These are phyloP conservation scores for Phytophthora tubulina DNA, from an alignment of 352 stramenopile genomes.

Conservation along the genomic window DNA sequence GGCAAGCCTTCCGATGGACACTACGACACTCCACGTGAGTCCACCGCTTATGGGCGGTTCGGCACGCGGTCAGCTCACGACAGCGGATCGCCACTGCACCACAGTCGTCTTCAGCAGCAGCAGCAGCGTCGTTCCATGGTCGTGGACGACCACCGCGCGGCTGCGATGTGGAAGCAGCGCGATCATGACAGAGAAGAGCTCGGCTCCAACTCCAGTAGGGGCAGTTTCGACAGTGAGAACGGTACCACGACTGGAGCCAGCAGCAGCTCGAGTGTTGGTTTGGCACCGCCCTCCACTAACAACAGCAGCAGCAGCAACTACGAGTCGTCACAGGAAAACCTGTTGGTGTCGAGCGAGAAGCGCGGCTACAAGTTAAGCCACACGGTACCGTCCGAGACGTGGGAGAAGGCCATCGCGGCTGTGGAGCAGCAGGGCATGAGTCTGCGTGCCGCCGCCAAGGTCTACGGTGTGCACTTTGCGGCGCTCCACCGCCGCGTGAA, in stretches of 20 bases:
- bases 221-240: conserved; percentile 33
- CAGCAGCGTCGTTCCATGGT: conserved; percentile 31
- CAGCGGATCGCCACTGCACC: conserved; percentile 20
- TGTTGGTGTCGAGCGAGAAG: conserved; percentile 28
- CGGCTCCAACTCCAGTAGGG: conserved; percentile 29
- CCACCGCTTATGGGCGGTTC: neutral
- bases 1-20: neutral
- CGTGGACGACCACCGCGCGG: conserved; percentile 23
- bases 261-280: conserved; percentile 27
- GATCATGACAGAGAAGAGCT: conserved; percentile 20
- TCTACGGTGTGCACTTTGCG: conserved; percentile 67
- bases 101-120: conserved; percentile 16
- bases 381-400: conserved; percentile 60
- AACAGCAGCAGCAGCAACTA: neutral
- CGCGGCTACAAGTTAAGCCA: conserved; percentile 60
- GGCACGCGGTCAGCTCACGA: conserved; percentile 4
- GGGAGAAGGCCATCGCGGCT: conserved; percentile 65
- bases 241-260: conserved; percentile 31
- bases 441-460: conserved; percentile 54
- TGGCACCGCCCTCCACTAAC: neutral
- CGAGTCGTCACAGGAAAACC: neutral
- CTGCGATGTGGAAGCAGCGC: neutral
- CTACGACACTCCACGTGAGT: neutral
- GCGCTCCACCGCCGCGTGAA: conserved; percentile 67
- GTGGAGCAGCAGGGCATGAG: conserved; percentile 70